Evolutionary conservation across 345 rosid genomes (phyloP), one percentile per base, ranked within the genome.

Genomic region (Rhizophora mangle): DNA sequence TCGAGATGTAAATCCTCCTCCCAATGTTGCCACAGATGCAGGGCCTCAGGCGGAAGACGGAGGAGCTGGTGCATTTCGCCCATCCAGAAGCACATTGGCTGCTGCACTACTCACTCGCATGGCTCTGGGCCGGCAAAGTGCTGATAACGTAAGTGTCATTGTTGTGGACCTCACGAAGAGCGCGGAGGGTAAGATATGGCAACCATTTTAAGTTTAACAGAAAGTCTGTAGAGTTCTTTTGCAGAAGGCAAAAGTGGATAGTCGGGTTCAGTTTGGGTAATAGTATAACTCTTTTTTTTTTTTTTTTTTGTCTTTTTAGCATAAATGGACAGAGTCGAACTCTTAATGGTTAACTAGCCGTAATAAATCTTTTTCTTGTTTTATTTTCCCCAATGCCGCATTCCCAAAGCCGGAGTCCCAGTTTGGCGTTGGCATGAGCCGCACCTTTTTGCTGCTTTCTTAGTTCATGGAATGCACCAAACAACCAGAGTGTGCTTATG

Each of bases 81-180:
- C 86, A 47, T 74, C 91, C 6, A 79, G 83, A 65, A 88, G 85
- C 64, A 80, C 64, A 5, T 72, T 85, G 63, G 92, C 94, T 13
- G 91, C 96, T 29, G 79, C 91, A 4, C 69, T 89, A 75, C 84
- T 89, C 64, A 82, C 97, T 26, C 88, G 88, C 52, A 84, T 89
- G 51, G 97, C 97, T 43, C 68, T 92, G 74, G 94, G 87, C 31
- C 78, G 92, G 27, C 78, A 80, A 76, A 89, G 96, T 63, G 75
- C 36, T 11, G 98, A 88, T 43, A 92, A 92, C 85, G 84, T 89
- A 69, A 89, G 96, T 67, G 91, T 86, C 62, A 79, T 92, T 29
- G 94, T 89, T 46, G 81, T 87, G 67, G 92, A 89, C 79, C 84
- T 92, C 3, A 84, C 73, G 81, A 76, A 64, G 68, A 72, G 82